A percentile compares a stretch with the other conserved stretches of the same genome.
These are phyloP conservation scores for Yamadazyma atlantica DNA, from an alignment of 1,139 yeast species.

Conservation along the genomic window DNA sequence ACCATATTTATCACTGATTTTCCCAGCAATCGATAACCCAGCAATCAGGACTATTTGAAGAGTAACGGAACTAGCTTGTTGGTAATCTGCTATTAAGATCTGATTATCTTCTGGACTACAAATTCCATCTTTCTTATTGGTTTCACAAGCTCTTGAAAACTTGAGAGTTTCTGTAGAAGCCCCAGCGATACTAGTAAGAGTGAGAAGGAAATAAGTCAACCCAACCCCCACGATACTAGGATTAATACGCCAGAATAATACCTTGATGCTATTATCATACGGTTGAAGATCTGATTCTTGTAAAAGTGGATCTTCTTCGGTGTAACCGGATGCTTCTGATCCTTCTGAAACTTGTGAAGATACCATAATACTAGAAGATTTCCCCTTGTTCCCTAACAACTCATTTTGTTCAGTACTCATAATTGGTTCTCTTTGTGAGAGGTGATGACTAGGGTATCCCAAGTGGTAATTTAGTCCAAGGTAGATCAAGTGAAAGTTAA, in stretches of 20 bases:
- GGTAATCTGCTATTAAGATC: conserved; percentile 29
- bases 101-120: conserved; percentile 34
- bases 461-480: too few relatives aligned
- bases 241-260: background rate
- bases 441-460: too few relatives aligned
- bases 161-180: conserved; percentile 6
- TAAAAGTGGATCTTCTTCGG: background rate
- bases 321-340: too few relatives aligned
- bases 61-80: conserved; percentile 20
- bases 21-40: conserved; percentile 48
- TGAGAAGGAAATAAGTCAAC: conserved; percentile 3
- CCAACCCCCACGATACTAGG: conserved; percentile 5
- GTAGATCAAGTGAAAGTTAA: too few relatives aligned
- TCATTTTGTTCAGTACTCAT: background rate
- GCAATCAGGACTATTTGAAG: conserved; percentile 27
- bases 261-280: background rate
- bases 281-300: background rate
- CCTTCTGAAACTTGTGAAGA: background rate
- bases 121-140: conserved; percentile 8
- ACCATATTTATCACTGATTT: conserved; percentile 61
- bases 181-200: conserved; percentile 1
- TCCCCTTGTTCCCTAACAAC: background rate
- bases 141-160: conserved; percentile 10
- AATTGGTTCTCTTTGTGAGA: too few relatives aligned
- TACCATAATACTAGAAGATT: background rate